Percentiles rank a stretch among this genome's conserved stretches.
Evolutionary conservation across 1,139 yeast species (phyloP).

Genomic region (Yamadazyma buinensis): DNA sequence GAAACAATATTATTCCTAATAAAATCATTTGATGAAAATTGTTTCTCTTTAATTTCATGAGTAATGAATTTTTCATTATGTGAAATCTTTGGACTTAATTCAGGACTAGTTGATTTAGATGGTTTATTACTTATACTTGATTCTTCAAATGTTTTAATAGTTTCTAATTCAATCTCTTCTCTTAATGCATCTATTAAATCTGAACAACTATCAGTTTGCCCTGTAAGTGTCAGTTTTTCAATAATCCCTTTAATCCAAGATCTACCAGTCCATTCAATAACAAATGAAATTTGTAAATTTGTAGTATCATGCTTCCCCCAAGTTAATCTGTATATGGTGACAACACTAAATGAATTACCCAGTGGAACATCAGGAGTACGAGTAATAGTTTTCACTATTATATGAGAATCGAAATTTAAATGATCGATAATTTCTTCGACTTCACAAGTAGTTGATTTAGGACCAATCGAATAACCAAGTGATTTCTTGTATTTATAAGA

Average conservation of each 20-base stretch:
- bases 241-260: constrained; percentile 57
- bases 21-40: constrained; percentile 11
- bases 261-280: constrained; percentile 51
- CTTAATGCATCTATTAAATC: constrained; percentile 28
- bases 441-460: constrained; percentile 52
- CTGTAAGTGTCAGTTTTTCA: constrained; percentile 47
- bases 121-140: constrained; percentile 4
- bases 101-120: constrained; percentile 2
- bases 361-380: constrained; percentile 60
- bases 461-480: constrained; percentile 54
- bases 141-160: constrained; percentile 4
- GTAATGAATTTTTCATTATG: neutral
- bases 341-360: constrained; percentile 51
- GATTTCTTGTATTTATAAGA: constrained; percentile 42
- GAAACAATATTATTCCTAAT: constrained; percentile 16
- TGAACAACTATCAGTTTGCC: constrained; percentile 41
- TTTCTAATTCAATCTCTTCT: constrained; percentile 18
- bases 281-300: constrained; percentile 38
- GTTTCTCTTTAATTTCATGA: neutral
- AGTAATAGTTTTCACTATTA: constrained; percentile 36
- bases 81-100: neutral
- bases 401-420: constrained; percentile 33
- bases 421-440: constrained; percentile 44
- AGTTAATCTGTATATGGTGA: constrained; percentile 43
- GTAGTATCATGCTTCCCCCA: constrained; percentile 48